A percentile compares a stretch with the other conserved stretches of the same genome.
Conservation (phyloP, 2,329 filamentous ascomycete species). For the Fusarium metavorans region DNA sequence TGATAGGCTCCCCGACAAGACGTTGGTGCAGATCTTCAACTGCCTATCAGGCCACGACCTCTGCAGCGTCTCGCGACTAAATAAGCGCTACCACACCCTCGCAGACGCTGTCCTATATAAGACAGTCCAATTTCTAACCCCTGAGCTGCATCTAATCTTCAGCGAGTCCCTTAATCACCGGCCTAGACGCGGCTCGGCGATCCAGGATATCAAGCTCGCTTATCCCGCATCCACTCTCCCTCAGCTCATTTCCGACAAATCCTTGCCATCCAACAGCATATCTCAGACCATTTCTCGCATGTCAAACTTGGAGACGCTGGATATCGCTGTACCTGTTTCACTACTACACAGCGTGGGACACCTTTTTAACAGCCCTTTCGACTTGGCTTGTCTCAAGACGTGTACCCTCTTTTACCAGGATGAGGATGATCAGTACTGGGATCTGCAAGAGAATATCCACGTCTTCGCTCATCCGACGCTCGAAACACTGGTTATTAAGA, state of each 20-base stretch:
- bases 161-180: slow-evolving; percentile 60
- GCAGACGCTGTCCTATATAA: slow-evolving; percentile 62
- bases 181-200: slow-evolving; percentile 60
- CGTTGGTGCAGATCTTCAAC: slow-evolving; percentile 57
- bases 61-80: slow-evolving; percentile 57
- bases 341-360: slow-evolving; percentile 61
- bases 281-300: slow-evolving; percentile 61
- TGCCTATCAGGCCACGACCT: slow-evolving; percentile 55
- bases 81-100: slow-evolving; percentile 56
- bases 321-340: slow-evolving; percentile 58
- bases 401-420: slow-evolving; percentile 62
- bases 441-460: slow-evolving; percentile 64
- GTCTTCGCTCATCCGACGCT: slow-evolving; percentile 63
- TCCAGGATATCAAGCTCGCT: slow-evolving; percentile 58
- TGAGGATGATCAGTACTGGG: slow-evolving; percentile 60
- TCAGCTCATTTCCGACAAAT: slow-evolving; percentile 54
- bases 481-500: slow-evolving; percentile 57
- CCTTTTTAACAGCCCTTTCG: slow-evolving; percentile 63
- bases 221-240: slow-evolving; percentile 59
- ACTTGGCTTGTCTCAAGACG: slow-evolving; percentile 60
- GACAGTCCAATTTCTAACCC: slow-evolving; percentile 59
- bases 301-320: slow-evolving; percentile 62
- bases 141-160: slow-evolving; percentile 62
- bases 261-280: slow-evolving; percentile 56
- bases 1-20: background rate